These are phyloP conservation scores for Penicillium bialowiezense DNA, from an alignment of 495 filamentous ascomycete species.

Conservation along the genomic window DNA sequence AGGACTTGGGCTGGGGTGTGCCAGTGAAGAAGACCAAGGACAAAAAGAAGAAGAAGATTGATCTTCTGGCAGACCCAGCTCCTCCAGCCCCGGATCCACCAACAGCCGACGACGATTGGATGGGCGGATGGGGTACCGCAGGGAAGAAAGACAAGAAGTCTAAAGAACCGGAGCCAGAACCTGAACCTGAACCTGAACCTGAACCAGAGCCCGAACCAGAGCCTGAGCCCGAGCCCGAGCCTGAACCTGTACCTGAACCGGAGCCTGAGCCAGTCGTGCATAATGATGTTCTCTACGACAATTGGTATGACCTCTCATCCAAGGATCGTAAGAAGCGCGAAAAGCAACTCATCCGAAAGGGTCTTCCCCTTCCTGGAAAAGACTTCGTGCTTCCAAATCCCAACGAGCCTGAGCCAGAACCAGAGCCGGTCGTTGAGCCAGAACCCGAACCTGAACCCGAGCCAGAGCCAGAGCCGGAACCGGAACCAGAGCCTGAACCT, in stretches of 20 bases:
- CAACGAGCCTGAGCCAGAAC: conserved; percentile 10
- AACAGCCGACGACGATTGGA: conserved; percentile 28
- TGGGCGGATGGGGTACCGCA: conserved; percentile 27
- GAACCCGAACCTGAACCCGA: conserved; percentile 10
- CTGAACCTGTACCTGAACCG: conserved; percentile 24
- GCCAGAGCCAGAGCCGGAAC: conserved; percentile 18
- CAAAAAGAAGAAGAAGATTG: conserved; percentile 42
- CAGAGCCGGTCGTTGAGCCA: conserved; percentile 16
- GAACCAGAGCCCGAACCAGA: conserved; percentile 23
- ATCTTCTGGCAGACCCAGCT: conserved; percentile 26
- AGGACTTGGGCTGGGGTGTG: conserved; percentile 32
- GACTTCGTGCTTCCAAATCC: conserved; percentile 31
- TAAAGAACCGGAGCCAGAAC: conserved; percentile 27
- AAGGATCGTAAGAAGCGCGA: conserved; percentile 43
- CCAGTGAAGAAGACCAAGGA: conserved; percentile 35
- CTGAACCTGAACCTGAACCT: conserved; percentile 19
- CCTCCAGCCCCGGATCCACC: conserved; percentile 17
- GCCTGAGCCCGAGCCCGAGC: conserved; percentile 28
- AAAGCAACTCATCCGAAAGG: conserved; percentile 32
- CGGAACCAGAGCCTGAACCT: conserved; percentile 17
- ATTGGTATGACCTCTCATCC: conserved; percentile 32
- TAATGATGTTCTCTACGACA: conserved; percentile 38
- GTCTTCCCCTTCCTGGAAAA: conserved; percentile 36
- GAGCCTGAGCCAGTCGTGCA: conserved; percentile 26
- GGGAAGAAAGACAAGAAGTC: conserved; percentile 41